A percentile compares a stretch with the other conserved stretches of the same genome.
These are phyloP conservation scores for Rheum nobile DNA, from an alignment of 148 eudicot species.

Conservation along the genomic window DNA sequence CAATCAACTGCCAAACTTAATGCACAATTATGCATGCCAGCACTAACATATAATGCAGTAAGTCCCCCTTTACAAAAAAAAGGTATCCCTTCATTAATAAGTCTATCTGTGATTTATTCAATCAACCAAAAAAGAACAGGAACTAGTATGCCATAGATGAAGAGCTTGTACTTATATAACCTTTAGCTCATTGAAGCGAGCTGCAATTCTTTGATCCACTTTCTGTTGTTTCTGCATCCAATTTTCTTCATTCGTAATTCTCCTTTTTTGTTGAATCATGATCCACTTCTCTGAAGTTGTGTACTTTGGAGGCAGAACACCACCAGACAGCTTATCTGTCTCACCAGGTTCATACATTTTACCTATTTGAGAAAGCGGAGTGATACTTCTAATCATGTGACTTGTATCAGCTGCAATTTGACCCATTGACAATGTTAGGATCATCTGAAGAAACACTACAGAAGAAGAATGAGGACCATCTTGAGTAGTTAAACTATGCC, in stretches of 20 bases:
- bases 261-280: conserved; percentile 58
- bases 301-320: conserved; percentile 41
- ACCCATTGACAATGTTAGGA: conserved; percentile 18
- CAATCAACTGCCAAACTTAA: not conserved
- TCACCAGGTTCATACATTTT: conserved; percentile 32
- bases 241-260: conserved; percentile 39
- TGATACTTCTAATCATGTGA: conserved; percentile 21
- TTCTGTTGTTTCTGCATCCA: conserved; percentile 61
- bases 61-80: not conserved
- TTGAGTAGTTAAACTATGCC: not conserved
- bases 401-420: conserved; percentile 21
- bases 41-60: not conserved
- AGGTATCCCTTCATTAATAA: not conserved
- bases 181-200: conserved; percentile 64
- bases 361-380: conserved; percentile 19
- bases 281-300: conserved; percentile 83
- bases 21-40: not conserved
- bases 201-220: conserved; percentile 55
- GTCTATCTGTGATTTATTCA: not conserved
- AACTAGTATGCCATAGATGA: not conserved
- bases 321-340: conserved; percentile 29
- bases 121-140: not conserved
- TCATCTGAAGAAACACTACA: conserved; percentile 18
- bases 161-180: conserved; percentile 19
- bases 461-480: conserved; percentile 9